A percentile compares a stretch with the other conserved stretches of the same genome.
These are phyloP conservation scores for Penicillium sp. DNA, from an alignment of 2,329 filamentous ascomycete species.

Conservation along the genomic window DNA sequence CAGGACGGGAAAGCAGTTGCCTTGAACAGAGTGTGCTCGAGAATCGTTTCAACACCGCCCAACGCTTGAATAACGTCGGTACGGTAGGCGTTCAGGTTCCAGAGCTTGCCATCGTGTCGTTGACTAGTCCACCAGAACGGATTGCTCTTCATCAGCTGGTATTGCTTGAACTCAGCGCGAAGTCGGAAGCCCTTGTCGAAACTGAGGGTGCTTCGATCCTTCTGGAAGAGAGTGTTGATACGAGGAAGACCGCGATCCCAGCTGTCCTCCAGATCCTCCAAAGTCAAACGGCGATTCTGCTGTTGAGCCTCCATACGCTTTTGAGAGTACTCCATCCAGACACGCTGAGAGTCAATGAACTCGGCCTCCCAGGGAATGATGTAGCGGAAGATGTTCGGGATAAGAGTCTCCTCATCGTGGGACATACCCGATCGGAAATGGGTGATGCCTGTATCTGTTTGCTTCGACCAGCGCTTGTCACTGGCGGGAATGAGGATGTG, in stretches of 20 bases:
- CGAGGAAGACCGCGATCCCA: conserved; percentile 97
- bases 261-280: conserved; percentile 95
- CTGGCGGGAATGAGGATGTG: conserved; percentile 96
- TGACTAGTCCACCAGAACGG: conserved; percentile 99
- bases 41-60: conserved; percentile 94
- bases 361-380: conserved; percentile 99
- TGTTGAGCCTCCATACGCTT: conserved; percentile 96
- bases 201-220: conserved; percentile 91
- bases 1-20: conserved; percentile 94
- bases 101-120: conserved; percentile 92
- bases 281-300: conserved; percentile 87
- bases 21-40: conserved; percentile 95
- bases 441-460: conserved; percentile 94
- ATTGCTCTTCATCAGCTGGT: conserved; percentile 98
- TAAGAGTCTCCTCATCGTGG: conserved; percentile 94
- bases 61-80: conserved; percentile 96
- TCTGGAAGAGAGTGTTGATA: conserved; percentile 99
- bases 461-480: conserved; percentile 97
- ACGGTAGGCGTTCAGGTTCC: conserved; percentile 93
- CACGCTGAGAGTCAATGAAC: conserved; percentile 97
- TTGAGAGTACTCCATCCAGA: conserved; percentile 99
- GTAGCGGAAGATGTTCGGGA: conserved; percentile 98
- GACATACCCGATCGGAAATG: conserved; percentile 98
- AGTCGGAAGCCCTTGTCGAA: conserved; percentile 98
- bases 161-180: conserved; percentile 94